phyloP scores from a whole-genome alignment of 2,329 filamentous ascomycete genomes.

The Lachnellula hyalina region DNA sequence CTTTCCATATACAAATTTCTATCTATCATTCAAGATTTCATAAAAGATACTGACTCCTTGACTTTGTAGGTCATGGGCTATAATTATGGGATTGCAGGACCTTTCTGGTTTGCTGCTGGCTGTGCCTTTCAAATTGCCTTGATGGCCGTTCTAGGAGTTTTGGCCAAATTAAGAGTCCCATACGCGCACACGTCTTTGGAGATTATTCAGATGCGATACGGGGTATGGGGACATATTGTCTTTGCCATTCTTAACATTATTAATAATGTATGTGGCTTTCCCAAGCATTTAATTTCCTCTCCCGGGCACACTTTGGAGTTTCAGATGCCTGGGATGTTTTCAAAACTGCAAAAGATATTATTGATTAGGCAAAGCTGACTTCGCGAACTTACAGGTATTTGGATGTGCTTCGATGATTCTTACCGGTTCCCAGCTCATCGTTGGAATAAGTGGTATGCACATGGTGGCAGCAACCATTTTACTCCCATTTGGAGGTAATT shows the following conservation, averaged over 20 bases:
- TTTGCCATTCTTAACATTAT: slow-evolving; percentile 38
- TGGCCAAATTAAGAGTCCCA: slow-evolving; percentile 44
- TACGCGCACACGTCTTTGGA: slow-evolving; percentile 47
- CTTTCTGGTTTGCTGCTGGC: slow-evolving; percentile 30
- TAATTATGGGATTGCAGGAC: slow-evolving; percentile 33
- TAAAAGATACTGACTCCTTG: no score
- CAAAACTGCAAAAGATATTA: no score
- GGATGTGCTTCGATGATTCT: slow-evolving; percentile 43
- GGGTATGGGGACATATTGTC: slow-evolving; percentile 36
- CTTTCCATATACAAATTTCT: no score
- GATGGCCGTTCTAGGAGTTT: slow-evolving; percentile 43
- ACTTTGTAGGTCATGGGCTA: slow-evolving; percentile 43
- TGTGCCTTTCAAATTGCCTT: slow-evolving; percentile 42
- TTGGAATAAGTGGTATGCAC: slow-evolving; percentile 17
- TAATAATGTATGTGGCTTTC: slow-evolving; percentile 30
- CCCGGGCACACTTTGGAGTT: no score
- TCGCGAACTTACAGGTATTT: slow-evolving; percentile 26
- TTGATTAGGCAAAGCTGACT: no score
- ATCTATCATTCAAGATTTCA: no score
- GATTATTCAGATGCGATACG: slow-evolving; percentile 44
- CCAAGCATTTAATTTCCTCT: no score
- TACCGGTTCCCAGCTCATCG: slow-evolving; percentile 36
- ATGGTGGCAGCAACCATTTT: slow-evolving; percentile 19
- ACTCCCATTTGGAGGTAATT: slow-evolving; percentile 9
- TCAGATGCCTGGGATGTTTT: no score